phyloP scores from a whole-genome alignment of 192 early-diverging fungal species.

The Geranomyces michiganensis region DNA sequence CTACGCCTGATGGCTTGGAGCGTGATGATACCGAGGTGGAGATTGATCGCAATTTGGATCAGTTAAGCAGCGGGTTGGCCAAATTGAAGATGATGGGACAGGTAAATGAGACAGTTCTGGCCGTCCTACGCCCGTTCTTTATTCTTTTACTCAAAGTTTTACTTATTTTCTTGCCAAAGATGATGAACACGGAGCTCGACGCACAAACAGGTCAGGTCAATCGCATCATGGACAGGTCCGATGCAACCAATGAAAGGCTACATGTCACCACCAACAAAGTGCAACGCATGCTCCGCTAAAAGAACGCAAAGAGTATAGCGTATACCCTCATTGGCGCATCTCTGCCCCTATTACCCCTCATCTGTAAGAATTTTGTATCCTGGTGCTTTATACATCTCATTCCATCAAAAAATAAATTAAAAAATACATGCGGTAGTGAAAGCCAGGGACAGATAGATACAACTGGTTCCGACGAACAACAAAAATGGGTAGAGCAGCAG shows the following conservation, averaged over 20 bases:
- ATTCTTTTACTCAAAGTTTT: no score
- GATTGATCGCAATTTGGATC: constrained; percentile 58
- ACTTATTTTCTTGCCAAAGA: neutral
- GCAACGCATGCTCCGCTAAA: constrained; percentile 14
- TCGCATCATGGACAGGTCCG: constrained; percentile 41
- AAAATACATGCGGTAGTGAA: no score
- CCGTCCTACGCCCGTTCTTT: no score
- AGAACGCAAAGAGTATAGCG: no score
- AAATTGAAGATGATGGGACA: constrained; percentile 56
- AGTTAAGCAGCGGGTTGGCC: constrained; percentile 44
- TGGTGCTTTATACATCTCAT: no score
- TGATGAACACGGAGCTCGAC: constrained; percentile 54
- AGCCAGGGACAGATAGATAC: no score
- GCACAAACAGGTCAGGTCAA: constrained; percentile 37
- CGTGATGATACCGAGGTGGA: constrained; percentile 54
- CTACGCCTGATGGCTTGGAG: constrained; percentile 52
- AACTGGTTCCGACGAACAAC: no score
- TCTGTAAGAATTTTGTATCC: no score
- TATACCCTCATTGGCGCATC: no score
- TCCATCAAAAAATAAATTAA: no score
- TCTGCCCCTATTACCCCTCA: no score
- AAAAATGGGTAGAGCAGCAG: no score
- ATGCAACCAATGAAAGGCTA: constrained; percentile 43
- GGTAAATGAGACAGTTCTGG: neutral
- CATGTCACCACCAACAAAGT: constrained; percentile 30